phyloP scores from a whole-genome alignment of 148 eudicot species.

The Talinum fruticosum region DNA sequence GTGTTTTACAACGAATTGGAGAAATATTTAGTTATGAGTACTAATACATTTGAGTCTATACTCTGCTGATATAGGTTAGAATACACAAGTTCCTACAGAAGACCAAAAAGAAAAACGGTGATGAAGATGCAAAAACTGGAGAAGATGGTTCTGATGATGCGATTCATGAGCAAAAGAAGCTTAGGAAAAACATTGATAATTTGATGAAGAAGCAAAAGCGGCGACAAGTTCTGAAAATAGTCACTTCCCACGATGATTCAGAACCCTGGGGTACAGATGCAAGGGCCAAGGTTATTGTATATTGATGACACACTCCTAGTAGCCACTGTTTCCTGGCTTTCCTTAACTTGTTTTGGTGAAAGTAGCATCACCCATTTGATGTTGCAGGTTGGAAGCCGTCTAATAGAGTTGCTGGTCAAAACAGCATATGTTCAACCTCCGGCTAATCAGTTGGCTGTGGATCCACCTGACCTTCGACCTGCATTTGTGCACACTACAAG shows the following conservation, averaged over 20 bases:
- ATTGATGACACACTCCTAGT: neutral
- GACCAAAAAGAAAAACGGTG: slow-evolving; percentile 54
- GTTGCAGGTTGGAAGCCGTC: slow-evolving; percentile 80
- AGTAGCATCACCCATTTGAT: slow-evolving; percentile 11
- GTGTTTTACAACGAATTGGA: neutral
- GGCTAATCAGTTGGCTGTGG: slow-evolving; percentile 51
- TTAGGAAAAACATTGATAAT: slow-evolving; percentile 52
- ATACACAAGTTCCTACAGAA: slow-evolving; percentile 68
- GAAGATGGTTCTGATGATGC: slow-evolving; percentile 33
- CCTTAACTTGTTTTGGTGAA: slow-evolving; percentile 1
- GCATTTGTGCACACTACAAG: slow-evolving; percentile 67
- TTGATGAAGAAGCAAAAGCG: slow-evolving; percentile 82
- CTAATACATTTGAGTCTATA: neutral
- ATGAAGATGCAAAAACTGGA: slow-evolving; percentile 26
- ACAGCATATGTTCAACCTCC: slow-evolving; percentile 84
- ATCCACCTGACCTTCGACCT: slow-evolving; percentile 79
- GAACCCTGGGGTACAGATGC: slow-evolving; percentile 72
- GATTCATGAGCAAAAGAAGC: slow-evolving; percentile 41
- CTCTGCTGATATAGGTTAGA: slow-evolving; percentile 45
- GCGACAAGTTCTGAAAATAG: slow-evolving; percentile 52
- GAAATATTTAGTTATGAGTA: neutral
- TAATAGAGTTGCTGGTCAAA: slow-evolving; percentile 76
- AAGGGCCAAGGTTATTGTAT: slow-evolving; percentile 71
- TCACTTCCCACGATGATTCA: slow-evolving; percentile 47
- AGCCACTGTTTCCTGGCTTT: neutral